phyloP scores from a whole-genome alignment of 257 asterid genomes.

The Solanum chiquidenum region DNA sequence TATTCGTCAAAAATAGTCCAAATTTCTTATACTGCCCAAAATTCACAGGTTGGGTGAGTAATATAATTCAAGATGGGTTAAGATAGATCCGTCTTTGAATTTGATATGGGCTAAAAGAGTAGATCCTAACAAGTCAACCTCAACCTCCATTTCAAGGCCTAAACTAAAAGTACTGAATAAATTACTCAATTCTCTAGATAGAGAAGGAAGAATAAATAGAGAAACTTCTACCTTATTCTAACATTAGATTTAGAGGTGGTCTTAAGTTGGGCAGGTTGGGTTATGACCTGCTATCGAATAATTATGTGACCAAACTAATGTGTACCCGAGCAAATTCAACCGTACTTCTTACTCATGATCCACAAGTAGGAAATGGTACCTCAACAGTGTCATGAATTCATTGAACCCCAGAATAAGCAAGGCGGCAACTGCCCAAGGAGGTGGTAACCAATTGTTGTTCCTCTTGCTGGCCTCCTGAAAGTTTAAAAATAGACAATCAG shows the following conservation, averaged over 20 bases:
- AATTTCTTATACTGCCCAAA: neutral
- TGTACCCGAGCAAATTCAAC: neutral
- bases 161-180: neutral
- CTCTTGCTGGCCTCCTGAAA: slow-evolving; percentile 91
- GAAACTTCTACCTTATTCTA: neutral
- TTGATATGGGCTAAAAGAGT: neutral
- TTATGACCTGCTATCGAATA: neutral
- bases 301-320: neutral
- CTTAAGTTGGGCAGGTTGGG: neutral
- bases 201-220: neutral
- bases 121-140: neutral
- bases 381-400: slow-evolving; percentile 93
- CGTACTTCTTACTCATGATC: neutral
- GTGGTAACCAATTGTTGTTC: slow-evolving; percentile 90
- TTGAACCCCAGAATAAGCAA: slow-evolving; percentile 83
- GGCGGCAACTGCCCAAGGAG: slow-evolving; percentile 95
- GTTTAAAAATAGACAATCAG: slow-evolving; percentile 1
- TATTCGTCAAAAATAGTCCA: neutral
- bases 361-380: slow-evolving; percentile 31
- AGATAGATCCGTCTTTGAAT: neutral
- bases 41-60: too few relatives aligned
- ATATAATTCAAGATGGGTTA: too few relatives aligned
- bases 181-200: neutral
- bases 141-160: neutral
- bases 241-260: neutral